Evolutionary conservation across 2,329 filamentous ascomycete species (phyloP).

Genomic region (Fusarium sp.): DNA sequence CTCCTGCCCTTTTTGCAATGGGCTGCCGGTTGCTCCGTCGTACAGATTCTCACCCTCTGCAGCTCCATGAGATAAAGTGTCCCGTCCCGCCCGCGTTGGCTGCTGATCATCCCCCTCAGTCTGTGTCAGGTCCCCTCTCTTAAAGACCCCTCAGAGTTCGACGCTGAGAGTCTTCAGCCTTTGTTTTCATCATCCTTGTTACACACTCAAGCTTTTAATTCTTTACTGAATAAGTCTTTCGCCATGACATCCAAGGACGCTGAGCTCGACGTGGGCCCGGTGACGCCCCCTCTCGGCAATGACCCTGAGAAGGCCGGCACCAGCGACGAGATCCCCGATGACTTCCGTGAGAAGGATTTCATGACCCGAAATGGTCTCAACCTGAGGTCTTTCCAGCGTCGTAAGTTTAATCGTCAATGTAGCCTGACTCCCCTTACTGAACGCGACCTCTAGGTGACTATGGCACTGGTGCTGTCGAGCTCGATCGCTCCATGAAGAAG

Average conservation of each 20-base stretch:
- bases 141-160: neutral
- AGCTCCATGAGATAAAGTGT: constrained; percentile 23
- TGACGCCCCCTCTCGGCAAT: constrained; percentile 22
- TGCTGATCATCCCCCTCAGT: neutral
- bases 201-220: neutral
- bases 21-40: constrained; percentile 10
- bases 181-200: neutral
- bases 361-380: constrained; percentile 46
- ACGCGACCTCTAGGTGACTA: constrained; percentile 37
- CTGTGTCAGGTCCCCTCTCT: constrained; percentile 1
- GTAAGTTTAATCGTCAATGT: constrained; percentile 16
- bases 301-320: constrained; percentile 29
- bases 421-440: constrained; percentile 5
- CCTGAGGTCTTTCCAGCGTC: constrained; percentile 37
- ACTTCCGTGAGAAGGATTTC: constrained; percentile 41
- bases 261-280: constrained; percentile 24
- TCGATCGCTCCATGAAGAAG: constrained; percentile 63
- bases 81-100: constrained; percentile 6
- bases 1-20: constrained; percentile 43
- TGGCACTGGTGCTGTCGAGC: constrained; percentile 46
- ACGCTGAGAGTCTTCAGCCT: neutral
- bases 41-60: neutral
- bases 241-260: constrained; percentile 38
- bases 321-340: constrained; percentile 24
- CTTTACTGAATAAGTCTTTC: neutral